Percentiles rank a stretch among this genome's conserved stretches.
Evolutionary conservation across 202 grass and related monocot genomes (phyloP).

Genomic region (Saccharum hybrid): DNA sequence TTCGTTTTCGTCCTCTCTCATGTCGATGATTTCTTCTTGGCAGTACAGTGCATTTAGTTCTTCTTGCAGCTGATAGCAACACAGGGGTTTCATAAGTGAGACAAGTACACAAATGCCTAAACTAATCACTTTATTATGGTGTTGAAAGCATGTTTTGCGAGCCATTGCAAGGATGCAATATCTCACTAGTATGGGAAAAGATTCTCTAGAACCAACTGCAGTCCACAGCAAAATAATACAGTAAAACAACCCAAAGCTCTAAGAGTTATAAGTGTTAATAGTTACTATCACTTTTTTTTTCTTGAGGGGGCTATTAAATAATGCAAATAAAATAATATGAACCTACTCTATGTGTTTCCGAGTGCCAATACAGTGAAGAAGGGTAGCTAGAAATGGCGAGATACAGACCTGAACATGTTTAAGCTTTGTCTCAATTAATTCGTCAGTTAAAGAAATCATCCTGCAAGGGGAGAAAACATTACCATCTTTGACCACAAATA

Average conservation of each 20-base stretch:
- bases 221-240: not conserved
- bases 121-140: not conserved
- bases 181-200: not conserved
- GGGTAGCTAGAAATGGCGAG: slow-evolving; percentile 10
- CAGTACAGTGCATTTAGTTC: slow-evolving; percentile 75
- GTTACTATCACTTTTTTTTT: not conserved
- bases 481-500: slow-evolving; percentile 19
- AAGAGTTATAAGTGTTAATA: not conserved
- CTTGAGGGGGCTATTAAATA: not conserved
- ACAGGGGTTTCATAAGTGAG: slow-evolving; percentile 7
- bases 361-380: not conserved
- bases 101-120: not conserved
- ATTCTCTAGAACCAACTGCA: not conserved
- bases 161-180: not conserved
- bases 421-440: slow-evolving; percentile 74
- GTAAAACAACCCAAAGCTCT: not conserved
- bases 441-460: slow-evolving; percentile 84
- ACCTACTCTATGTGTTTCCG: not conserved
- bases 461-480: slow-evolving; percentile 54
- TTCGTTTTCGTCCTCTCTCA: slow-evolving; percentile 61
- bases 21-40: slow-evolving; percentile 66
- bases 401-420: slow-evolving; percentile 77
- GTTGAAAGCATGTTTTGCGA: not conserved
- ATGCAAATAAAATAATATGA: not conserved
- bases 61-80: slow-evolving; percentile 77